Conservation (phyloP, 2,329 filamentous ascomycete genomes). For the Pseudogymnoascus sp. region DNA sequence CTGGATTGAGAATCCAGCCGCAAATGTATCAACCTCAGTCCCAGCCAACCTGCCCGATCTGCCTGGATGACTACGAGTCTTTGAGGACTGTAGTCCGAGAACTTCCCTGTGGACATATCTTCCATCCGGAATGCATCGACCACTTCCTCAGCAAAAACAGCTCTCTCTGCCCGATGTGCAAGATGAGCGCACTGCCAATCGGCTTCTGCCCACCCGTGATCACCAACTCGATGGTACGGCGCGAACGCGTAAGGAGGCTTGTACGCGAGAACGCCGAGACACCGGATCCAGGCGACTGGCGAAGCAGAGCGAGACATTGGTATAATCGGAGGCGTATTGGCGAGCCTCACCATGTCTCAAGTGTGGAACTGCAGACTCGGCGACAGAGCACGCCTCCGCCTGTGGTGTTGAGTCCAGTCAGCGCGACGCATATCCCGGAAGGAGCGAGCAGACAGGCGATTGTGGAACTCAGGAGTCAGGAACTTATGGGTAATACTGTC, state of each 20-base stretch:
- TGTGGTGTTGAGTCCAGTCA: not conserved
- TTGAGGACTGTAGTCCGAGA: slow-evolving; percentile 69
- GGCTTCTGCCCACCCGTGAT: slow-evolving; percentile 58
- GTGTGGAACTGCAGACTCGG: not conserved
- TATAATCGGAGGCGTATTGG: not conserved
- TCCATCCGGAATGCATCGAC: slow-evolving; percentile 87
- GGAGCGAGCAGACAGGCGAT: slow-evolving; percentile 16
- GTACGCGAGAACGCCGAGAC: not conserved
- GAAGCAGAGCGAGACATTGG: slow-evolving; percentile 29
- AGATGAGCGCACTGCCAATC: slow-evolving; percentile 66
- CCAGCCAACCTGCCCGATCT: slow-evolving; percentile 85
- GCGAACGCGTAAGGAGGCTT: slow-evolving; percentile 57
- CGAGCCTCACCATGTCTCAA: not conserved
- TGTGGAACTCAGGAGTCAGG: slow-evolving; percentile 21
- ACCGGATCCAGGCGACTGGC: slow-evolving; percentile 40
- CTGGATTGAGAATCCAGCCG: slow-evolving; percentile 7
- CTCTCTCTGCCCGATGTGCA: slow-evolving; percentile 86
- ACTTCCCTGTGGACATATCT: slow-evolving; percentile 84
- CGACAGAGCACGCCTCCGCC: not conserved
- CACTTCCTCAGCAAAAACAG: slow-evolving; percentile 69
- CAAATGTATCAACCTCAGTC: slow-evolving; percentile 42
- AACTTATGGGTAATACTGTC: slow-evolving; percentile 15
- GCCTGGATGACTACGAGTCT: slow-evolving; percentile 69
- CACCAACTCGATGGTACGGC: slow-evolving; percentile 79
- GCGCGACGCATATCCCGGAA: not conserved